phyloP scores from a whole-genome alignment of 768 basidiomycete genomes.

The Termitomyces sp. region DNA sequence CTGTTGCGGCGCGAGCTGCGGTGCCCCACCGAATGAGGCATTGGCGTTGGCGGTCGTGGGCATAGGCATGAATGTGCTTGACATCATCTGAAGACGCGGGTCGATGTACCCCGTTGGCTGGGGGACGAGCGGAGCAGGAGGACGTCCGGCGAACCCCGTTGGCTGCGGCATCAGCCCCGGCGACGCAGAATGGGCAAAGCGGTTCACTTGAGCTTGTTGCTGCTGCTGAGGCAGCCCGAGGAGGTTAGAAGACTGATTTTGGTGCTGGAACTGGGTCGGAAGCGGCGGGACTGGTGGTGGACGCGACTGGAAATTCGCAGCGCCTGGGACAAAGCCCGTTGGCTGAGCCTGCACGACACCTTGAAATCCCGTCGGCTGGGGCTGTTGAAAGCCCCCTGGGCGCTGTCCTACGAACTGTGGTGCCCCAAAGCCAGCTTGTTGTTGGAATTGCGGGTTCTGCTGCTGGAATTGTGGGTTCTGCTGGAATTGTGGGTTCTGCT shows the following conservation, averaged over 20 bases:
- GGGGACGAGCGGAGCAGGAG: constrained; percentile 49
- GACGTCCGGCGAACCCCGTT: constrained; percentile 53
- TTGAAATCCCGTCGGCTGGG: constrained; percentile 52
- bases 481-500: constrained; percentile 21
- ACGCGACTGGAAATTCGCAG: constrained; percentile 32
- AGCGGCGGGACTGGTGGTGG: constrained; percentile 63
- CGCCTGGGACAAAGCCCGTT: constrained; percentile 42
- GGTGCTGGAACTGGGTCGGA: constrained; percentile 58
- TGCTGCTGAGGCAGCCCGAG: constrained; percentile 37
- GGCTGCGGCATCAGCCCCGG: constrained; percentile 51
- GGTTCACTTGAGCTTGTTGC: constrained; percentile 36
- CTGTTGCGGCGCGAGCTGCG: constrained; percentile 66
- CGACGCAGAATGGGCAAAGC: constrained; percentile 57
- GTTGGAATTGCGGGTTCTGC: no score
- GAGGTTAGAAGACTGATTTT: constrained; percentile 26
- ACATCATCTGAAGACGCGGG: constrained; percentile 85
- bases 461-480: constrained; percentile 30
- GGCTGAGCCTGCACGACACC: constrained; percentile 49
- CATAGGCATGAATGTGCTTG: constrained; percentile 86
- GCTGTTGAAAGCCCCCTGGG: constrained; percentile 46
- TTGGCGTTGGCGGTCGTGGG: no score
- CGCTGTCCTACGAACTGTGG: constrained; percentile 42
- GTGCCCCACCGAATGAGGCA: constrained; percentile 50
- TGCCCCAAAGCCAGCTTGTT: constrained; percentile 26
- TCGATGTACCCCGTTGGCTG: constrained; percentile 81